These are phyloP conservation scores for Geosiphon pyriformis DNA, from an alignment of 192 early-diverging fungal genomes.

Conservation along the genomic window DNA sequence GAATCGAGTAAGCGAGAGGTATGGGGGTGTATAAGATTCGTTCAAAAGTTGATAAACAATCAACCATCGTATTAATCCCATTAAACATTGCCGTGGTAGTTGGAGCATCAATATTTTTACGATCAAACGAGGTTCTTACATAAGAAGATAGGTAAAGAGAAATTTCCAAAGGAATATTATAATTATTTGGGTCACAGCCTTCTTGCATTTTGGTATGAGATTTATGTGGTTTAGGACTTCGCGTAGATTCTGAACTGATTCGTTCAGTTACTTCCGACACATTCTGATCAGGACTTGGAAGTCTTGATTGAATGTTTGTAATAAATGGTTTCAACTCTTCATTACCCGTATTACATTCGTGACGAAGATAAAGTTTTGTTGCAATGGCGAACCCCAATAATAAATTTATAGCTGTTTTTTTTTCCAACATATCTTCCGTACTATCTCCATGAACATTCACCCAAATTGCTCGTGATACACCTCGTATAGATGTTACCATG, in stretches of 20 bases:
- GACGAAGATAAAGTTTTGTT: slow-evolving; percentile 80
- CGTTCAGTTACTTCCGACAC: not conserved
- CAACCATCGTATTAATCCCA: slow-evolving; percentile 45
- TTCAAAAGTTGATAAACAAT: slow-evolving; percentile 67
- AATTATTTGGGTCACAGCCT: slow-evolving; percentile 24
- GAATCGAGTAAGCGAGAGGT: slow-evolving; percentile 83
- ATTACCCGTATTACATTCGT: slow-evolving; percentile 61
- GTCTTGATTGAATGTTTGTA: slow-evolving; percentile 40
- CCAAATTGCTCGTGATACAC: slow-evolving; percentile 76
- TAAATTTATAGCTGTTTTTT: slow-evolving; percentile 66
- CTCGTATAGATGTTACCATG: slow-evolving; percentile 63
- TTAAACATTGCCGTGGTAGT: slow-evolving; percentile 44
- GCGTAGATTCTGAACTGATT: not conserved
- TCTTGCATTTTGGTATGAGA: slow-evolving; percentile 25
- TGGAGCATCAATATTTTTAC: slow-evolving; percentile 41
- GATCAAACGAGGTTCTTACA: slow-evolving; percentile 30
- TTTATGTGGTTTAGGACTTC: slow-evolving; percentile 19
- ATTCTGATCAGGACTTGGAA: slow-evolving; percentile 8
- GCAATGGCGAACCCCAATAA: slow-evolving; percentile 72
- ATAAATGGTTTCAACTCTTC: slow-evolving; percentile 65
- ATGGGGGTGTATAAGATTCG: slow-evolving; percentile 83
- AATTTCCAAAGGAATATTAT: slow-evolving; percentile 55
- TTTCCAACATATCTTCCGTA: slow-evolving; percentile 57
- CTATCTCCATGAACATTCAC: slow-evolving; percentile 49
- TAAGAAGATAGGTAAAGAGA: slow-evolving; percentile 58